These are phyloP conservation scores for Calonectria crousiana DNA, from an alignment of 2,329 filamentous ascomycete species.

Conservation along the genomic window DNA sequence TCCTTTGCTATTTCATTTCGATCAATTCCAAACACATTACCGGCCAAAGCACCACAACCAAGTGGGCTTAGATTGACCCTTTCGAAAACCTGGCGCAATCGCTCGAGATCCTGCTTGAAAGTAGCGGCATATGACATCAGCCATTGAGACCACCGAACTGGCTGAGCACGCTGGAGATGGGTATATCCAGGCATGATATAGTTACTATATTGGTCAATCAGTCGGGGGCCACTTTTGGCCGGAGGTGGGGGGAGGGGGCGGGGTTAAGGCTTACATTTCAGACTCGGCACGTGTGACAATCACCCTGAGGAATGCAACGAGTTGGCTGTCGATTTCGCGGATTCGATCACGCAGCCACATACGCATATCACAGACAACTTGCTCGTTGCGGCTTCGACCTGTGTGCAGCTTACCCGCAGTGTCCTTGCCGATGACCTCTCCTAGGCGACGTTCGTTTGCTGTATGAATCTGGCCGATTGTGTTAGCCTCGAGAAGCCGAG, in stretches of 20 bases:
- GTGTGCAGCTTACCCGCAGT: conserved; percentile 81
- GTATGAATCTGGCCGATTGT: conserved; percentile 58
- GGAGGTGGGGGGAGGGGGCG: neutral
- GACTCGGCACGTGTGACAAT: conserved; percentile 49
- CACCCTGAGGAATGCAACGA: conserved; percentile 42
- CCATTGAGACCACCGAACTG: conserved; percentile 86
- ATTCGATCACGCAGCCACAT: conserved; percentile 64
- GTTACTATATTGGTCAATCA: conserved; percentile 53
- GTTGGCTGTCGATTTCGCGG: conserved; percentile 40
- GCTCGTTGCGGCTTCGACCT: conserved; percentile 77
- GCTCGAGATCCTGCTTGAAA: conserved; percentile 81
- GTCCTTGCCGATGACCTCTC: conserved; percentile 78
- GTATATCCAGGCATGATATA: conserved; percentile 90
- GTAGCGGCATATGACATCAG: conserved; percentile 80
- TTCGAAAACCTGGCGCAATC: conserved; percentile 75
- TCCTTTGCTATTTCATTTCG: conserved; percentile 83
- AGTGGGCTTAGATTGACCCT: conserved; percentile 66
- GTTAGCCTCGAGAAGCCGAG: neutral
- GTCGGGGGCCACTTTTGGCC: neutral
- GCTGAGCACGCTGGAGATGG: conserved; percentile 84
- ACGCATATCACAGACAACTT: conserved; percentile 80
- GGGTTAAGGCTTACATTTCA: conserved; percentile 20
- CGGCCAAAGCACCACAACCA: conserved; percentile 81
- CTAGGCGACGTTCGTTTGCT: conserved; percentile 66
- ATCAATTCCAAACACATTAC: conserved; percentile 86